phyloP scores from a whole-genome alignment of 2,329 filamentous ascomycete genomes.

The Colletotrichum theobromicola region DNA sequence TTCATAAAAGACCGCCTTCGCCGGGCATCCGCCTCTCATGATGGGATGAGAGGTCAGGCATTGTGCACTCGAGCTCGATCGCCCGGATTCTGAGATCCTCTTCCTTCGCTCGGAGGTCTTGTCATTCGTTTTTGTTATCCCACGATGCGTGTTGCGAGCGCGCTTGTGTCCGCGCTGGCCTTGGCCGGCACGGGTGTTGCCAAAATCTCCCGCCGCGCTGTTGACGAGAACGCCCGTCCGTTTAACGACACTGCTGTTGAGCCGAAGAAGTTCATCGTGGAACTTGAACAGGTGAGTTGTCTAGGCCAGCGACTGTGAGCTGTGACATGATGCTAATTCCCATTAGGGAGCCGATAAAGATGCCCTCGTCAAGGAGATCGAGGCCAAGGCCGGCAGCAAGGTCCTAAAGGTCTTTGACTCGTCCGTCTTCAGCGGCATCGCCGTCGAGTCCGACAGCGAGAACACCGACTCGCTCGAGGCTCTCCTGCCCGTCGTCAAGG shows the following conservation, averaged over 20 bases:
- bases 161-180: conserved; percentile 11
- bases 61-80: not conserved
- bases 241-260: conserved; percentile 3
- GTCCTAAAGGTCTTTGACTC: conserved; percentile 26
- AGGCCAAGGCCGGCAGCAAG: conserved; percentile 1
- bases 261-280: conserved; percentile 22
- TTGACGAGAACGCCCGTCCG: not conserved
- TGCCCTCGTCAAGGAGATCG: conserved; percentile 13
- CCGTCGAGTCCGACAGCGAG: conserved; percentile 20
- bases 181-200: conserved; percentile 7
- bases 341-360: conserved; percentile 8
- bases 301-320: not conserved
- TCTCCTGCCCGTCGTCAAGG: conserved; percentile 8
- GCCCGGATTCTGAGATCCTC: not conserved
- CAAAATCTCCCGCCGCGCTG: conserved; percentile 1
- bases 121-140: not conserved
- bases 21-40: no score
- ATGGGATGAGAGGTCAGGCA: not conserved
- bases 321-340: not conserved
- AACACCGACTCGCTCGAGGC: conserved; percentile 24
- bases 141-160: conserved; percentile 9
- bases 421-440: conserved; percentile 32
- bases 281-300: not conserved
- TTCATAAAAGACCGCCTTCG: not conserved
- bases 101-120: not conserved